Evolutionary conservation across 2,329 filamentous ascomycete genomes (phyloP), one percentile per base, ranked within the genome.

Genomic region (Trichoderma guizhouense): DNA sequence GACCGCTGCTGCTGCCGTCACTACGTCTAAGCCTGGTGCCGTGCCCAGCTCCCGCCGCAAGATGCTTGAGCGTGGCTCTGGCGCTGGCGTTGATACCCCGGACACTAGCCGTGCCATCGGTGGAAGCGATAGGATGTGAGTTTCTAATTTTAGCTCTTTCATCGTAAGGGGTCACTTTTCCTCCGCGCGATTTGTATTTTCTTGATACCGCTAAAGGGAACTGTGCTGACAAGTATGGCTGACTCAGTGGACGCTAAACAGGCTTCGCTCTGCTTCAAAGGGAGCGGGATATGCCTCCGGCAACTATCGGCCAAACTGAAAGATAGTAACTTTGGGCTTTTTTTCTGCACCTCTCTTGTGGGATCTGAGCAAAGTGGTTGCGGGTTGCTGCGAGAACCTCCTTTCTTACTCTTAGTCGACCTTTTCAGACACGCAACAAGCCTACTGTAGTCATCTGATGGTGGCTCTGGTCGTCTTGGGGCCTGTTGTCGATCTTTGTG

Each of bases 41-140:
- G 90, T 93, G 79, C 90, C 92, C 78, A 90, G 89, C 86, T 91
- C 88, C 83, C 92, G 93, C 83, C 92, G 93, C 85, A 94, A 95
- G 89, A 91, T 95, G 86, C 91, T 94, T 79, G 92, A 92, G 81
- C 90, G 89, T 79, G 87, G 86, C 71, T 77, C 83, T 81, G 86
- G 85, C 78, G 84, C 84, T 78, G 84, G 84, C 75, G 86, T 89
- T 78, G 90, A 93, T 81, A 90, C 89, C 82, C 89, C 90, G 77
- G 91, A 93, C 80, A 90, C 90, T 83, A 91, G 88, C 87, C 90
- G 91, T 84, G 90, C 90, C 84, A 89, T 92, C 80, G 91, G 91
- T 82, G 91, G 91, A 85, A 93, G 91, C 88, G 92, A 94, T 86
- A 92, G 94, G 93, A 97, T 97, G 94, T 97, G 93, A 97, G 94